Base-by-base conservation (phyloP, 2,329 filamentous ascomycete species). In the Aschersonia sp. region DNA sequence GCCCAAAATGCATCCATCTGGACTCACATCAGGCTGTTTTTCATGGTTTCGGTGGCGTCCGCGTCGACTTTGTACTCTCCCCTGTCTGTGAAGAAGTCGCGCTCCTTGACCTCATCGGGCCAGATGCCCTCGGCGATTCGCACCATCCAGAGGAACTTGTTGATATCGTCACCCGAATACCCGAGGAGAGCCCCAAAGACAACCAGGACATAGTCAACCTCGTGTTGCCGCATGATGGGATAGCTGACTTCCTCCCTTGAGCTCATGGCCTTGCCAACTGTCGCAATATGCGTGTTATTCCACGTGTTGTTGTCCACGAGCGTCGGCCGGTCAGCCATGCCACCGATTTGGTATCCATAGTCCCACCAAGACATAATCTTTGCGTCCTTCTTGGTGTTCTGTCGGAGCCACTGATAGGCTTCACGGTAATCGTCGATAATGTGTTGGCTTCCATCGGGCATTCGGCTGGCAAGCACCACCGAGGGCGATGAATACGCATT, bases 301-400 rank as follows among this genome's bases (percentile, higher is more conserved):
- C 92, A 98, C 2, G 92, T 98, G 72, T 98, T 98, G 75, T 98
- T 98, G 73, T 98, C 92, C 35, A 98, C 92, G 35, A 98, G 75
- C 1, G 92, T 98, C 35, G 92, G 92, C 48, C 92, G 80, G 65
- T 98, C 92, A 45, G 92, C 92, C 92, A 98, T 98, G 56, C 92
- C 92, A 70, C 92, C 92, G 66, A 98, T 98, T 70, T 98, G 92
- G 72, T 98, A 98, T 55, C 92, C 92, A 61, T 98, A 98, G 65
- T 98, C 92, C 92, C 92, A 98, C 92, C 92, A 98, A 1, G 89
- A 92, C 91, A 97, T 97, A 63, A 98, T 85, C 77, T 97, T 98
- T 61, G 94, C 89, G 58, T 96, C 86, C 55, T 91, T 78, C 51
- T 84, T 77, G 7, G 94, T 98, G 73, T 98, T 98, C 68, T 98